A percentile compares a stretch with the other conserved stretches of the same genome.
Conservation (phyloP, 2,329 filamentous ascomycete genomes). For the Cercospora citrullina region DNA sequence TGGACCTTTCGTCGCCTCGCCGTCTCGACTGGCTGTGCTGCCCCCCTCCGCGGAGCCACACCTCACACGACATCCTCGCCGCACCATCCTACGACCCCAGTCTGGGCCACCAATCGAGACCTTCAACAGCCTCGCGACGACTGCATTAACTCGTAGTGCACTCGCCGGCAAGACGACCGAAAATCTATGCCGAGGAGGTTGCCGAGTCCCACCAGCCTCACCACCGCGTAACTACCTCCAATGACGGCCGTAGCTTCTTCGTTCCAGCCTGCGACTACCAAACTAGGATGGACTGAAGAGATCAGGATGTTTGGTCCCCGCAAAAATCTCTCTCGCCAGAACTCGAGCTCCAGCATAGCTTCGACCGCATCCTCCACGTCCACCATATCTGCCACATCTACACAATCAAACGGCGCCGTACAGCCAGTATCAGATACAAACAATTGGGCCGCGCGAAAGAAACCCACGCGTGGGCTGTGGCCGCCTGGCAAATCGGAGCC, state of each 20-base stretch:
- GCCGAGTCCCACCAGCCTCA: neutral
- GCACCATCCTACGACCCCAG: constrained; percentile 11
- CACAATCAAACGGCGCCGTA: constrained; percentile 54
- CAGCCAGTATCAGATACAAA: constrained; percentile 41
- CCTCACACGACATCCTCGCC: neutral
- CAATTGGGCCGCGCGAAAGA: constrained; percentile 51
- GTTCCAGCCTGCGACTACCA: constrained; percentile 56
- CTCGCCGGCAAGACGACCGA: neutral
- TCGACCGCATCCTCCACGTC: constrained; percentile 66
- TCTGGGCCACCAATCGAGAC: constrained; percentile 13
- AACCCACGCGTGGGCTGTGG: constrained; percentile 60
- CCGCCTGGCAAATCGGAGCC: constrained; percentile 66
- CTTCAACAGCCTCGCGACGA: constrained; percentile 9
- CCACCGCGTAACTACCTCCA: constrained; percentile 17
- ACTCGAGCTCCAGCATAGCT: constrained; percentile 82
- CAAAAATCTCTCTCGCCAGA: constrained; percentile 81
- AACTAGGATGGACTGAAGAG: constrained; percentile 69
- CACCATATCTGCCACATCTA: constrained; percentile 60
- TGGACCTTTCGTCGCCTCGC: neutral
- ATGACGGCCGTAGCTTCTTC: constrained; percentile 70
- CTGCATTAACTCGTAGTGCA: neutral
- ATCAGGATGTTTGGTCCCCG: constrained; percentile 76
- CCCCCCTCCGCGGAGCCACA: neutral
- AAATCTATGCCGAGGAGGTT: constrained; percentile 7
- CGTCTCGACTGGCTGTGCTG: neutral